Base-by-base conservation (phyloP, 192 early-diverging fungal species). In the Coemansia sp. region DNA sequence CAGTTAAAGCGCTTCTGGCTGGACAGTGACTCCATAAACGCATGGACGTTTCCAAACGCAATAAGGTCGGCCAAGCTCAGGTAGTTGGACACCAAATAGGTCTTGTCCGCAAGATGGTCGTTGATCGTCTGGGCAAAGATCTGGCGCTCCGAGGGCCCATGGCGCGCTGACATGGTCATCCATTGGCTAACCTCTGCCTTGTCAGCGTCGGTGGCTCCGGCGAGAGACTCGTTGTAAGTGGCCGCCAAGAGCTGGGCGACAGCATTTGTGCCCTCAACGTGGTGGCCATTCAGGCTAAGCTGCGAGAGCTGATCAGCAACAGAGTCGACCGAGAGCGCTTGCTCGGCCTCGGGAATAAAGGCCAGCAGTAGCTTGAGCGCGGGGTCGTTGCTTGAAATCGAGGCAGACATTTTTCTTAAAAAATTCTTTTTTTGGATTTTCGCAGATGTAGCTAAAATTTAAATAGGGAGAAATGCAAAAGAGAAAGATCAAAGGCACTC, bases 21-120 rank as follows among this genome's bases (percentile, higher is more conserved):
- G 4, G 88, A 80, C 32, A 87, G 86, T 28, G 78, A 69, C 32
- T 71, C 83, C 67, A 82, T 77, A 53, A 85, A 89, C 49, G 86
- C 75, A 43, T 91, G 82, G 13, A 91, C 60, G 67, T 91, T 87
- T 61, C 80, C 84, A 86, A 91, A 93, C 10, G 87, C 77, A 16
- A 88, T 84, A 33, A 92, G 63, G 66, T 93, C 91, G 1, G 88
- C 89, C 44, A 90, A 69, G 6, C 89, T 86, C 42, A 92, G 70
- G 61, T 66, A 63, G 79, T 93, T 88, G 61, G 77, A 84, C 21
- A 88, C 87, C 66, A 93, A 76, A 72, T 87, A 93, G 35, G 91
- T 93, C 46, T 77, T 70, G 35, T 66, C 77, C n/a, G 77, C 86
- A 37, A 93, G 76, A 50, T 91, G 88, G 35, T 86, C 77, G 78